Conservation (phyloP, 2,329 filamentous ascomycete genomes). For the Pseudogymnoascus sp. region DNA sequence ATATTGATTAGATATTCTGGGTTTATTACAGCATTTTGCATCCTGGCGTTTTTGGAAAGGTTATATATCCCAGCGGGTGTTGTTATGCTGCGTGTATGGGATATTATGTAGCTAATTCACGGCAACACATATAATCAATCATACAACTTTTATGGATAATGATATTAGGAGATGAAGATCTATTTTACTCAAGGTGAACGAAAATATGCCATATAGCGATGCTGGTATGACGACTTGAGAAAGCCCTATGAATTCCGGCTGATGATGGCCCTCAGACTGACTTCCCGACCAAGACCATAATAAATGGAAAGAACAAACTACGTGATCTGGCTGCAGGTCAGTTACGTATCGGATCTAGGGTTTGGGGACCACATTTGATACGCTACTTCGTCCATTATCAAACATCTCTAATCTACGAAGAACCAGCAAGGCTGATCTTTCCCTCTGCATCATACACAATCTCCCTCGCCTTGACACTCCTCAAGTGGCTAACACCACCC, state of each 20-base stretch:
- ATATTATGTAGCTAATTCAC: background rate
- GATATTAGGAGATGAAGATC: too few species aligned
- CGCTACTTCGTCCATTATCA: background rate
- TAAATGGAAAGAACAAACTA: too few species aligned
- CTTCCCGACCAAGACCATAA: too few species aligned
- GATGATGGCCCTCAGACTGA: too few species aligned
- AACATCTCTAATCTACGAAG: background rate
- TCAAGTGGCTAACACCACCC: slow-evolving; percentile 61
- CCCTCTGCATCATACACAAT: background rate
- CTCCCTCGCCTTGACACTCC: slow-evolving; percentile 53
- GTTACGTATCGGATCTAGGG: too few species aligned
- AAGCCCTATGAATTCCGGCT: too few species aligned
- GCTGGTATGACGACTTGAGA: too few species aligned
- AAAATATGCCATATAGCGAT: too few species aligned
- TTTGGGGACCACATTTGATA: too few species aligned
- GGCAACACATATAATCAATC: background rate
- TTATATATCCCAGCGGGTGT: background rate
- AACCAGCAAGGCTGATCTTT: background rate
- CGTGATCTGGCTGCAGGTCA: too few species aligned
- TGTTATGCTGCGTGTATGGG: background rate
- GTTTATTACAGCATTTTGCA: background rate
- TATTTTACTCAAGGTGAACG: too few species aligned
- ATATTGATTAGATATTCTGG: background rate
- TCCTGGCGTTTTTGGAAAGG: background rate
- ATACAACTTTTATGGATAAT: background rate